Conservation (phyloP, 441 rosid species). For the Euphorbia schlechtendalii region DNA sequence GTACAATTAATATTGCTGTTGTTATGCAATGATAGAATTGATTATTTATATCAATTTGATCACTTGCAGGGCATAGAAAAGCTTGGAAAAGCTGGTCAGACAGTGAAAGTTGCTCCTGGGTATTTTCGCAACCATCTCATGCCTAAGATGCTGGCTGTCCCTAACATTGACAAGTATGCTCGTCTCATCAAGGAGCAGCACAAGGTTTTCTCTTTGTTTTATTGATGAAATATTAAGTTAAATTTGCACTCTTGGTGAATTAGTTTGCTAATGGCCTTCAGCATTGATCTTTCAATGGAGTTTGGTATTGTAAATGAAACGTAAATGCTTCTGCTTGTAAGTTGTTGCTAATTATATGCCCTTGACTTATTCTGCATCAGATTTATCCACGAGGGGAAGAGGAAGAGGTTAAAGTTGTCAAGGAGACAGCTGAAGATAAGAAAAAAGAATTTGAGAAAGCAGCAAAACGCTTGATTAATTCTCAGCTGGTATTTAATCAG, state of each 20-base stretch:
- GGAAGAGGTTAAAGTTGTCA: constrained; percentile 65
- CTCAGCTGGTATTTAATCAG: constrained; percentile 49
- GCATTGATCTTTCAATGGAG: neutral
- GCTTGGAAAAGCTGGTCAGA: constrained; percentile 90
- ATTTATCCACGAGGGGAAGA: constrained; percentile 63
- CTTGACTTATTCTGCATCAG: constrained; percentile 27
- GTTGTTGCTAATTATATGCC: neutral
- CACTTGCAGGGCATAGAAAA: constrained; percentile 65
- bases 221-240: neutral
- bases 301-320: neutral
- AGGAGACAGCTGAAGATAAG: constrained; percentile 42
- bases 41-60: constrained; percentile 10
- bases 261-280: neutral
- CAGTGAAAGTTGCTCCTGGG: constrained; percentile 92
- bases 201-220: constrained; percentile 40
- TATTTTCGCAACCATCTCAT: constrained; percentile 83
- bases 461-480: constrained; percentile 59
- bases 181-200: constrained; percentile 81
- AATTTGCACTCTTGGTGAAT: neutral
- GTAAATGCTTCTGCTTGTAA: neutral
- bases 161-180: constrained; percentile 82
- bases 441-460: constrained; percentile 71
- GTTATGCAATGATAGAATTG: constrained; percentile 1
- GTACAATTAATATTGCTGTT: too few species aligned
- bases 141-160: constrained; percentile 96